These are phyloP conservation scores for Gentiana dahurica DNA, from an alignment of 257 asterid species.

Conservation along the genomic window DNA sequence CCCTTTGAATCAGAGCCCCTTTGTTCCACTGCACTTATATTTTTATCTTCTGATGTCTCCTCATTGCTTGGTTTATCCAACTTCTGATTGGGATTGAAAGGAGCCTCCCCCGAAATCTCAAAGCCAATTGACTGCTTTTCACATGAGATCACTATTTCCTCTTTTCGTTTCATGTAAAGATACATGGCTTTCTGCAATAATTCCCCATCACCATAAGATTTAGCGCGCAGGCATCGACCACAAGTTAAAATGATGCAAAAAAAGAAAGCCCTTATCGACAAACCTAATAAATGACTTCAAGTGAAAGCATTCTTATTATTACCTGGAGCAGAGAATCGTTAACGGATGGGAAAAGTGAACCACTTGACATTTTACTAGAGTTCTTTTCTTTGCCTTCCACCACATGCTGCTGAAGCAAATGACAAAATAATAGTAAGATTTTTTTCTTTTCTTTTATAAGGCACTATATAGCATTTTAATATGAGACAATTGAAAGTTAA, in stretches of 20 bases:
- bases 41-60: slow-evolving; percentile 21
- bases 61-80: slow-evolving; percentile 15
- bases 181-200: slow-evolving; percentile 66
- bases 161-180: slow-evolving; percentile 59
- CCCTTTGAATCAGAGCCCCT: slow-evolving; percentile 8
- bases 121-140: slow-evolving; percentile 18
- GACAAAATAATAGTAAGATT: neutral
- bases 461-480: too few species aligned
- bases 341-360: slow-evolving; percentile 34
- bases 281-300: too few species aligned
- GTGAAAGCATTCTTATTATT: slow-evolving; percentile 5
- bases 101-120: slow-evolving; percentile 20
- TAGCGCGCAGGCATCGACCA: neutral
- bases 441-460: too few species aligned
- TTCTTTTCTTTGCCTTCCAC: slow-evolving; percentile 25
- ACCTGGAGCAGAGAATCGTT: slow-evolving; percentile 78
- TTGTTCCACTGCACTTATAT: slow-evolving; percentile 16
- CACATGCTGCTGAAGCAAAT: slow-evolving; percentile 32
- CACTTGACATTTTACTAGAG: slow-evolving; percentile 20
- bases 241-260: too few species aligned
- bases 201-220: slow-evolving; percentile 3
- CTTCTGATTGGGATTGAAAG: slow-evolving; percentile 15
- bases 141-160: slow-evolving; percentile 14
- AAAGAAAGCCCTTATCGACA: too few species aligned
- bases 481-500: neutral